phyloP scores from a whole-genome alignment of 1,284 basidiomycete species.

The Xerocomus minutiporus region DNA sequence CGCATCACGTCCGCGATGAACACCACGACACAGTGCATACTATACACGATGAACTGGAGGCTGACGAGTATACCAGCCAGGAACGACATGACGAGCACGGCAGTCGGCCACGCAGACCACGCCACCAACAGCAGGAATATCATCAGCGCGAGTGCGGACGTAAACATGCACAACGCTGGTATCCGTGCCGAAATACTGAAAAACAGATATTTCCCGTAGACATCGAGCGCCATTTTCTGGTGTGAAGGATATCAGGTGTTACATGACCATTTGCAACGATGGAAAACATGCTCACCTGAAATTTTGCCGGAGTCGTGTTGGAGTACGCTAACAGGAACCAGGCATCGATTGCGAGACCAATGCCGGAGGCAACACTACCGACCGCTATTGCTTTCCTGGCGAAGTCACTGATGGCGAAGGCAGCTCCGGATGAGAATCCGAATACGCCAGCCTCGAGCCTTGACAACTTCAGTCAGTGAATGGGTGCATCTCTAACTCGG shows the following conservation, averaged over 20 bases:
- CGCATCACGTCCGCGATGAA: slow-evolving; percentile 10
- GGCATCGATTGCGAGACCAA: slow-evolving; percentile 55
- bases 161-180: slow-evolving; percentile 54
- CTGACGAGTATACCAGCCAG: slow-evolving; percentile 52
- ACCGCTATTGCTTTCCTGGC: slow-evolving; percentile 49
- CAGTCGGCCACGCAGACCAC: slow-evolving; percentile 56
- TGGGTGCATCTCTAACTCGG: background rate
- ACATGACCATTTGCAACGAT: background rate
- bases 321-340: slow-evolving; percentile 63
- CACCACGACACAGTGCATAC: slow-evolving; percentile 35
- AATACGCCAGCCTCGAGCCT: slow-evolving; percentile 56
- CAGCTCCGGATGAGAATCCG: slow-evolving; percentile 48
- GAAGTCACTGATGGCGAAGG: slow-evolving; percentile 44
- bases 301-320: slow-evolving; percentile 44
- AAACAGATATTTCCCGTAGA: slow-evolving; percentile 59
- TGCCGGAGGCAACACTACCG: slow-evolving; percentile 53
- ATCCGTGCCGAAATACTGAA: slow-evolving; percentile 61
- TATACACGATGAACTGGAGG: slow-evolving; percentile 63
- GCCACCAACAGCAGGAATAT: slow-evolving; percentile 56
- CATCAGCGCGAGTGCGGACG: slow-evolving; percentile 51
- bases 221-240: slow-evolving; percentile 49
- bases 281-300: slow-evolving; percentile 40
- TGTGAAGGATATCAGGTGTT: background rate
- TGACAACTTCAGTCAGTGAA: slow-evolving; percentile 4
- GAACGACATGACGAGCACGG: slow-evolving; percentile 54